Evolutionary conservation across 306 rosid species (phyloP).

Genomic region (Clitoria ternatea): DNA sequence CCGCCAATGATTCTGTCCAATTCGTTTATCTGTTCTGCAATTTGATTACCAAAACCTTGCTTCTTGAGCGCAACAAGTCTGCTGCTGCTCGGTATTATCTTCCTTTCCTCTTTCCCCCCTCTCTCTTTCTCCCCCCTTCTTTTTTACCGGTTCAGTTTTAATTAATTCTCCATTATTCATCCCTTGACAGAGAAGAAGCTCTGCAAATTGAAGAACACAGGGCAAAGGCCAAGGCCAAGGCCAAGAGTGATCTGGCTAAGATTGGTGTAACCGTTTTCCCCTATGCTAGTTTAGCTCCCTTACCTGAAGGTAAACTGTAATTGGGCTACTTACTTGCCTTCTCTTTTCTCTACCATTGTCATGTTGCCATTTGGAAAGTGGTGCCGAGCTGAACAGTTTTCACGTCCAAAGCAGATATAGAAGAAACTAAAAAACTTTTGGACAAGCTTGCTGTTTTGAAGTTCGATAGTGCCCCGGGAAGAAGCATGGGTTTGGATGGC

Average conservation of each 20-base stretch:
- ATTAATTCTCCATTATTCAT: not conserved
- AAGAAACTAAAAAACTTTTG: conserved; percentile 50
- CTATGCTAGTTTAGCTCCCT: conserved; percentile 37
- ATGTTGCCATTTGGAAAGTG: not conserved
- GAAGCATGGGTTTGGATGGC: conserved; percentile 45
- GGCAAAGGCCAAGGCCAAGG: conserved; percentile 23
- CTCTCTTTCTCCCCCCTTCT: not conserved
- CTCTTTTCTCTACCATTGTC: not conserved
- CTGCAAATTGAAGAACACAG: conserved; percentile 29
- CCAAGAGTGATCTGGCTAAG: conserved; percentile 26
- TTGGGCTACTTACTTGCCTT: not conserved
- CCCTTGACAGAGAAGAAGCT: conserved; percentile 33
- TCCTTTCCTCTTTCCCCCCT: not conserved
- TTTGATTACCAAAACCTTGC: conserved; percentile 68
- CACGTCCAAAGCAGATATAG: conserved; percentile 34
- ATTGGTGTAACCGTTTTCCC: conserved; percentile 46
- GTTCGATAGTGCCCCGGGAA: conserved; percentile 44
- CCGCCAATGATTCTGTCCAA: conserved; percentile 64
- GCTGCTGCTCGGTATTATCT: conserved; percentile 29
- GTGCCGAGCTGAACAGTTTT: not conserved
- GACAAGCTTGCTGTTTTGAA: conserved; percentile 71
- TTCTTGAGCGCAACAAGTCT: conserved; percentile 38
- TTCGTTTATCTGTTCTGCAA: conserved; percentile 76
- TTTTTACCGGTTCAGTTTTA: not conserved
- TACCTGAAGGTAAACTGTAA: conserved; percentile 43